phyloP scores from a whole-genome alignment of 2,329 filamentous ascomycete genomes.

The Aspergillus clavatus region DNA sequence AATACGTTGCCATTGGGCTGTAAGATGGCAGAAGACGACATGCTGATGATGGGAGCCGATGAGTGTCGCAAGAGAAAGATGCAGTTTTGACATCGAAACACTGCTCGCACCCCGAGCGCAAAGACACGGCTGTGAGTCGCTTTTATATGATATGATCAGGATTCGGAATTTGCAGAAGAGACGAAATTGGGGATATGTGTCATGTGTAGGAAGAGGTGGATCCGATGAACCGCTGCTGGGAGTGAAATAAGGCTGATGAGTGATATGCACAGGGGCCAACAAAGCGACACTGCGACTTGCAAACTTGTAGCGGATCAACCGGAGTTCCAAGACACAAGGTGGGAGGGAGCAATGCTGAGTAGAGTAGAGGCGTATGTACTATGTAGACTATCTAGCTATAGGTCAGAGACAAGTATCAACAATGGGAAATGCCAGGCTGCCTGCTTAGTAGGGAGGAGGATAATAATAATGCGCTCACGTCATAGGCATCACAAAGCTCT shows the following conservation, averaged over 20 bases:
- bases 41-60: conserved; percentile 16
- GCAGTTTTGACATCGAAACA: conserved; percentile 6
- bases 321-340: conserved; percentile 1
- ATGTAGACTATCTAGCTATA: too few relatives aligned
- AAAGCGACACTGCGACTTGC: background rate
- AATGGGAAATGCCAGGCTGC: too few relatives aligned
- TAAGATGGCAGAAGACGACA: conserved; percentile 29
- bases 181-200: conserved; percentile 3
- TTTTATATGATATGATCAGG: conserved; percentile 7
- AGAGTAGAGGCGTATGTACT: too few relatives aligned
- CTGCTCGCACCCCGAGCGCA: background rate
- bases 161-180: background rate
- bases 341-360: too few relatives aligned
- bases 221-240: background rate
- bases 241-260: conserved; percentile 2
- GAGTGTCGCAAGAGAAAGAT: conserved; percentile 4
- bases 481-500: background rate
- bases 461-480: too few relatives aligned
- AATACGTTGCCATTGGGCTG: conserved; percentile 21
- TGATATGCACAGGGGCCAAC: conserved; percentile 3
- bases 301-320: conserved; percentile 1
- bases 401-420: background rate
- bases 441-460: too few relatives aligned
- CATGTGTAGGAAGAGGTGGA: conserved; percentile 2
- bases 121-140: conserved; percentile 1